Evolutionary conservation across 495 filamentous ascomycete species (phyloP), one percentile per base, ranked within the genome.

Genomic region (Trichoderma gamsii): DNA sequence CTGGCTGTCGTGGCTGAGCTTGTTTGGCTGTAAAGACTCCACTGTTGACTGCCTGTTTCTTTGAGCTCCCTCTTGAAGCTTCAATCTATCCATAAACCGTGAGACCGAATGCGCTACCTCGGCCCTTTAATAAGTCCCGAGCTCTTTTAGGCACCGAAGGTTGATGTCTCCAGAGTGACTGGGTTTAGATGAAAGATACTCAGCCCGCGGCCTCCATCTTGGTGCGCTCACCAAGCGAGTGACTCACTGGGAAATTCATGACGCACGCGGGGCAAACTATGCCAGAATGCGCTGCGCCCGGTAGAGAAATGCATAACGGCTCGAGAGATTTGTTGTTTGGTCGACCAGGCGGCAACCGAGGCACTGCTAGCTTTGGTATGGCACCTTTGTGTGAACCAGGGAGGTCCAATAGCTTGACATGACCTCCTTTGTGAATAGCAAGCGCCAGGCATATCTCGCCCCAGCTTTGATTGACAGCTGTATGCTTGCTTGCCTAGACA

Each of bases 221-320:
- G 56, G 32, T 61, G 56, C 52, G 21, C 27, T 61, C 23, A 15
- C 56, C 56, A 6, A 38, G 35, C 35, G 35, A 61, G 27, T 61
- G 56, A 61, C 56, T 61, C 56, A 61, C 32, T 27, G 16, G 23
- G 23, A 18, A 61, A 21, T 32, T 61, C 27, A 32, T 61, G 56
- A 61, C 56, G 56, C 56, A 61, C 56, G 56, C 27, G 56, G 56
- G 56, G 56, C 56, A 27, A 61, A 29, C 23, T 29, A 61, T 25
- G 15, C 18, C n/a, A 16, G 6, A 46, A 46, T 25, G 12, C 27
- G 56, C 56, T 61, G 56, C 56, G 56, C 56, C 56, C 27, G 23
- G 49, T 61, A 8, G n/a, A 29, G 16, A 61, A 29, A 16, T 1
- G 12, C 25, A 61, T 61, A 27, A 61, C 56, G 56, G 49, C 56